Evolutionary conservation across 2,329 filamentous ascomycete species (phyloP).

Genomic region (Xylariaceae sp.): DNA sequence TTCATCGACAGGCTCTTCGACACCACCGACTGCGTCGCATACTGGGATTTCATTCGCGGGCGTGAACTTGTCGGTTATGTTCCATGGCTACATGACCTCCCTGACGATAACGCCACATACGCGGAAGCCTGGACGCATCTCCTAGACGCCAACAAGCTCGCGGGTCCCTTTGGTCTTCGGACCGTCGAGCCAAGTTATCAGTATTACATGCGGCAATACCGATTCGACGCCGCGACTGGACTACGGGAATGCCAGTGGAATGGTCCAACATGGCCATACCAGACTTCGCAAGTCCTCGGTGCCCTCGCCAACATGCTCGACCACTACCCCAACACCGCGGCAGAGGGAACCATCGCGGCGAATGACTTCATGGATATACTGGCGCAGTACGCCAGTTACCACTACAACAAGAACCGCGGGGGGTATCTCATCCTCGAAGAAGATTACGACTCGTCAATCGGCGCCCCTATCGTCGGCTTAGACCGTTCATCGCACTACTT

Average conservation of each 20-base stretch:
- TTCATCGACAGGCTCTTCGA: constrained; percentile 13
- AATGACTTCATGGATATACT: constrained; percentile 8
- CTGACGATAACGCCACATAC: constrained; percentile 2
- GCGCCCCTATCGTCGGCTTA: constrained; percentile 10
- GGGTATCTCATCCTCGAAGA: constrained; percentile 14
- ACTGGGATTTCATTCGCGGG: constrained; percentile 15
- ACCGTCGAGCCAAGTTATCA: constrained; percentile 13
- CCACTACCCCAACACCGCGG: constrained; percentile 7
- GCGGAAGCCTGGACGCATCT: constrained; percentile 13
- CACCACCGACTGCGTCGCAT: constrained; percentile 6
- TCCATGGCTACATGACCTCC: constrained; percentile 12
- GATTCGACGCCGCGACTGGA: constrained; percentile 8
- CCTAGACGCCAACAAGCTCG: constrained; percentile 2
- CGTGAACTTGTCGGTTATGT: constrained; percentile 11
- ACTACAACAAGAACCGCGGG: constrained; percentile 16
- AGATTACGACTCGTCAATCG: constrained; percentile 7
- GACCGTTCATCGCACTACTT: constrained; percentile 16
- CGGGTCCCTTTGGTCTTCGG: constrained; percentile 6
- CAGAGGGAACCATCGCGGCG: constrained; percentile 1
- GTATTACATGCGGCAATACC: constrained; percentile 14
- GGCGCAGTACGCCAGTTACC: constrained; percentile 5
- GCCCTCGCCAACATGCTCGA: constrained; percentile 13
- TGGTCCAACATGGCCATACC: constrained; percentile 15
- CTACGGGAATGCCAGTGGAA: constrained; percentile 14
- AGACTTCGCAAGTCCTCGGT: constrained; percentile 11